A percentile compares a stretch with the other conserved stretches of the same genome.
Conservation (phyloP, 2,329 filamentous ascomycete genomes). For the Xylaria sp. region DNA sequence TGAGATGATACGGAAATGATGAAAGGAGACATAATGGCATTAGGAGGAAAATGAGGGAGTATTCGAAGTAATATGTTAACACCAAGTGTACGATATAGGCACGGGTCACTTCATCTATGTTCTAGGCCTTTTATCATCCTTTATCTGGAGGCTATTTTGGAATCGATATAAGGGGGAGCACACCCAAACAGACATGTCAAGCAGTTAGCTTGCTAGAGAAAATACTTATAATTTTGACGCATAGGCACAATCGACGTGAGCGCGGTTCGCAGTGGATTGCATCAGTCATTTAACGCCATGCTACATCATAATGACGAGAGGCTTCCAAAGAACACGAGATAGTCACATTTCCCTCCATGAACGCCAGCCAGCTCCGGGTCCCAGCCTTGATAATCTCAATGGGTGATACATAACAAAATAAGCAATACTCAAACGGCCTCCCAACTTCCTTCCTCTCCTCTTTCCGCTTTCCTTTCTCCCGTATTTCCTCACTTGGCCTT, state of each 20-base stretch:
- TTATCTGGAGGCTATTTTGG: neutral
- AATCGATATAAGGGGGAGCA: neutral
- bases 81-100: neutral
- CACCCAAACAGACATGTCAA: neutral
- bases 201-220: neutral
- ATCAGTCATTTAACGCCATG: neutral
- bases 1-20: too few species aligned
- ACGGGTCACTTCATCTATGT: neutral
- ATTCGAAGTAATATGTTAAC: neutral
- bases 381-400: constrained; percentile 15
- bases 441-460: neutral
- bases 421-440: neutral
- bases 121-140: neutral
- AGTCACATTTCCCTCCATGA: constrained; percentile 17
- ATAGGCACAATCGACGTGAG: neutral
- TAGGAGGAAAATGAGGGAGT: too few species aligned
- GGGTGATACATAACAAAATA: constrained; percentile 11
- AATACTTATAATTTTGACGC: neutral
- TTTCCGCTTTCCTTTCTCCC: neutral
- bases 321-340: constrained; percentile 2
- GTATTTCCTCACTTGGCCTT: constrained; percentile 23
- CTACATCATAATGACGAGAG: neutral
- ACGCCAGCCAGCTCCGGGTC: constrained; percentile 27
- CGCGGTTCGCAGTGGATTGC: neutral
- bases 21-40: too few species aligned